phyloP scores from a whole-genome alignment of 2,329 filamentous ascomycete species.

The Aspergillus arachidicola region DNA sequence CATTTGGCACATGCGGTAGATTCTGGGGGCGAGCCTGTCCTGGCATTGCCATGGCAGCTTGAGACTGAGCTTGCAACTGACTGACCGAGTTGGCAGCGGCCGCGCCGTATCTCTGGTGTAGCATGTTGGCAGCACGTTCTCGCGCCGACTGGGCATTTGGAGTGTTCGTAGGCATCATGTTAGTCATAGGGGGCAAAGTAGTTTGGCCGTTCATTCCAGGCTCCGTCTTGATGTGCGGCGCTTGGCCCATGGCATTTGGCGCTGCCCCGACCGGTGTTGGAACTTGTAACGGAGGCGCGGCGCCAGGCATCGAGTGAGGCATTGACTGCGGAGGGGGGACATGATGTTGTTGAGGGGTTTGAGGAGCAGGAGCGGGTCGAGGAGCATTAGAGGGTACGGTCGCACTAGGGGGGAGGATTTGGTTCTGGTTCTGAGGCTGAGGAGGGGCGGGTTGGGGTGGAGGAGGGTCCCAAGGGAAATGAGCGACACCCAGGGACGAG shows the following conservation, averaged over 20 bases:
- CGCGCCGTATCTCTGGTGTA: constrained; percentile 52
- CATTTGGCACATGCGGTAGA: constrained; percentile 37
- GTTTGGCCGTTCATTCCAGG: constrained; percentile 45
- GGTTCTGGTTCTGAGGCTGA: constrained; percentile 42
- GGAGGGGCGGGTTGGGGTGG: constrained; percentile 60
- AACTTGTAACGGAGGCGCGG: constrained; percentile 28
- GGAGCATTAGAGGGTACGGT: constrained; percentile 50
- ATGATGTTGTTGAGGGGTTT: constrained; percentile 39
- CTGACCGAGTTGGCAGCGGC: constrained; percentile 47
- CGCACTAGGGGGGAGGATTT: constrained; percentile 41
- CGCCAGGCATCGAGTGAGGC: constrained; percentile 35
- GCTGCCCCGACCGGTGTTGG: constrained; percentile 21
- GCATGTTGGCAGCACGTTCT: constrained; percentile 55
- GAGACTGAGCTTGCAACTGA: constrained; percentile 46
- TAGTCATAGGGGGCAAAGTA: constrained; percentile 38
- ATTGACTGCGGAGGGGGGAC: constrained; percentile 40
- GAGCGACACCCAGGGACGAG: constrained; percentile 78
- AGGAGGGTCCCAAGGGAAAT: constrained; percentile 94
- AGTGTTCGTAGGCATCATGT: constrained; percentile 33
- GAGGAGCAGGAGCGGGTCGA: constrained; percentile 34
- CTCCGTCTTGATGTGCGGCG: constrained; percentile 57
- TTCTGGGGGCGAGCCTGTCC: constrained; percentile 37
- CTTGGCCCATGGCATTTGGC: constrained; percentile 32
- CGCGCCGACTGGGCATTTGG: constrained; percentile 53
- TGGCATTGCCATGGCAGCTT: constrained; percentile 37